Percentiles rank a stretch among this genome's conserved stretches.
Conservation (phyloP, 345 rosid species). For the Turritis glabra region DNA sequence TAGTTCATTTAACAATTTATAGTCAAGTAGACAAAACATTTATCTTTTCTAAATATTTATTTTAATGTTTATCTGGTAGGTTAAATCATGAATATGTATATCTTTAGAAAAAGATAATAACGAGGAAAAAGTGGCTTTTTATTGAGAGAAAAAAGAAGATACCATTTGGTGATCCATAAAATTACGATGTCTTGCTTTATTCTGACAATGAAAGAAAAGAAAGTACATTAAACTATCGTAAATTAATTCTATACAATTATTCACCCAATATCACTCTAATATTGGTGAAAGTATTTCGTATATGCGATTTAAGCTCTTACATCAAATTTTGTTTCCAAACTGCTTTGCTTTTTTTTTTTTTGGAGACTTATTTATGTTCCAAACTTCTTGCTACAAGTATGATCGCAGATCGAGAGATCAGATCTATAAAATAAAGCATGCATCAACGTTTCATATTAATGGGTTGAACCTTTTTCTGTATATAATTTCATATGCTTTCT, state of each 20-base stretch:
- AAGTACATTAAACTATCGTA: constrained; percentile 5
- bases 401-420: too few relatives aligned
- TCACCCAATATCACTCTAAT: background rate
- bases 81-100: constrained; percentile 4
- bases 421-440: too few relatives aligned
- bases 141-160: constrained; percentile 12
- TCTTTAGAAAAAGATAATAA: constrained; percentile 5
- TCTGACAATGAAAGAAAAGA: constrained; percentile 32
- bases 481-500: too few relatives aligned
- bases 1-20: background rate
- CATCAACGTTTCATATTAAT: too few relatives aligned
- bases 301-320: too few relatives aligned
- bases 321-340: too few relatives aligned
- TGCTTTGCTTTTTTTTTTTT: too few relatives aligned
- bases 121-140: constrained; percentile 17
- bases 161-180: constrained; percentile 9
- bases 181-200: constrained; percentile 31
- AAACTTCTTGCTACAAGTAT: too few relatives aligned
- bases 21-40: background rate
- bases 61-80: constrained; percentile 5
- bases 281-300: background rate
- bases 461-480: too few relatives aligned
- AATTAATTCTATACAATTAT: background rate
- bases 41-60: background rate
- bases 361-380: too few relatives aligned